Percentiles rank a stretch among this genome's conserved stretches.
phyloP scores from a whole-genome alignment of 495 filamentous ascomycete genomes.

The Monascus purpureus region DNA sequence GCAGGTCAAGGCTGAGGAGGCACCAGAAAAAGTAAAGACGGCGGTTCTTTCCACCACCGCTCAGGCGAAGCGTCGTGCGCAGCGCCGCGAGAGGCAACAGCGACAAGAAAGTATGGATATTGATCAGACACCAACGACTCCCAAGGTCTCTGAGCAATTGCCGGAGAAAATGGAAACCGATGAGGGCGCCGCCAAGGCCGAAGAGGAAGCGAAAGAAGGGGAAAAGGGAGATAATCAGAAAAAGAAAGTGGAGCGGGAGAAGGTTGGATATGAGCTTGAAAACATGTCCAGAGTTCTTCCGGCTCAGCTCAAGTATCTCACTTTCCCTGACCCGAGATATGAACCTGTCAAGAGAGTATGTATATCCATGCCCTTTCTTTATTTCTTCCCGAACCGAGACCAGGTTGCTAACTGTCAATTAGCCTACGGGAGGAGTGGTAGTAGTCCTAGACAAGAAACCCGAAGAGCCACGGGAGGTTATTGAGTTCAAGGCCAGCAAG shows the following conservation, averaged over 20 bases:
- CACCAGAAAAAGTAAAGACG: slow-evolving; percentile 86
- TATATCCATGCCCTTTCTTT: slow-evolving; percentile 6
- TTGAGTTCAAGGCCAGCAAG: slow-evolving; percentile 82
- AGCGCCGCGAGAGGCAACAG: slow-evolving; percentile 57
- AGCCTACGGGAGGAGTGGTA: slow-evolving; percentile 91
- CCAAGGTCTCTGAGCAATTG: slow-evolving; percentile 50
- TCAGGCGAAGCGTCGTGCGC: slow-evolving; percentile 85
- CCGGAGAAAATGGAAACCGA: slow-evolving; percentile 87
- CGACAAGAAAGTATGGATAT: slow-evolving; percentile 77
- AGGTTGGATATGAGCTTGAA: slow-evolving; percentile 86
- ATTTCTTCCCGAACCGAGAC: slow-evolving; percentile 1
- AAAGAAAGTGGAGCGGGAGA: slow-evolving; percentile 92
- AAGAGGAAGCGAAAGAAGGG: slow-evolving; percentile 48
- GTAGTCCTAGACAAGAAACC: slow-evolving; percentile 78
- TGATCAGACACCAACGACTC: slow-evolving; percentile 61
- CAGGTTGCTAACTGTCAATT: slow-evolving; percentile 26
- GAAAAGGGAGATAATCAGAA: slow-evolving; percentile 52
- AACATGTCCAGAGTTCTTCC: slow-evolving; percentile 96
- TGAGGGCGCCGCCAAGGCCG: slow-evolving; percentile 45
- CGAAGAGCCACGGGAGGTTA: slow-evolving; percentile 56
- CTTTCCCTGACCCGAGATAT: slow-evolving; percentile 72
- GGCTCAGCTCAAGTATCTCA: slow-evolving; percentile 87
- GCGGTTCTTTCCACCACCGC: slow-evolving; percentile 93
- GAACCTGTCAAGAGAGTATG: slow-evolving; percentile 90
- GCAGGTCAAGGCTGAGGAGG: slow-evolving; percentile 86